phyloP scores from a whole-genome alignment of 2,329 filamentous ascomycete genomes.

The Chaetomium strumarium region DNA sequence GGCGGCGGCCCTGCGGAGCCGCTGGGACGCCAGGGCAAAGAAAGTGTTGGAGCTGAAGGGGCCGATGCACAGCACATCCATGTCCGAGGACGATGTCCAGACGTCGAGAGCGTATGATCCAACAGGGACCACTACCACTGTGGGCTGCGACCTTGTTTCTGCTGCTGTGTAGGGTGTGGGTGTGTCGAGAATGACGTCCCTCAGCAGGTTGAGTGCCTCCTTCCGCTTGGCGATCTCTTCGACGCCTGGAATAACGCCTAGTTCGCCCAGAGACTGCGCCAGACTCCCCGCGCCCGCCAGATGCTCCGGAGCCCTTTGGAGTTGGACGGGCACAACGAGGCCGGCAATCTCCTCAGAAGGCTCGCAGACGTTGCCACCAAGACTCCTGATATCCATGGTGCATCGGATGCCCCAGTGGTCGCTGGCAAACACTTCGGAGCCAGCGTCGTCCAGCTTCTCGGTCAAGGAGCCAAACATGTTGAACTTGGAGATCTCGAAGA shows the following conservation, averaged over 20 bases:
- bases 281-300: conserved; percentile 34
- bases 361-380: conserved; percentile 3
- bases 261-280: conserved; percentile 32
- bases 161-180: background rate
- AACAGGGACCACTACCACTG: conserved; percentile 53
- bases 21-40: conserved; percentile 51
- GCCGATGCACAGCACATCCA: conserved; percentile 62
- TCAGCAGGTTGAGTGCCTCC: conserved; percentile 41
- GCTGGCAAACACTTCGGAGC: conserved; percentile 35
- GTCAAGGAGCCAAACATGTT: conserved; percentile 51
- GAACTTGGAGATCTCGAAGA: conserved; percentile 40
- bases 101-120: conserved; percentile 60
- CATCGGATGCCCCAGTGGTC: conserved; percentile 56
- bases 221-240: conserved; percentile 38
- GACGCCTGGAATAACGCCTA: conserved; percentile 41
- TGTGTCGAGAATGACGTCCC: conserved; percentile 35
- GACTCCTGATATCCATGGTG: conserved; percentile 29
- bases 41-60: conserved; percentile 56
- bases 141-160: conserved; percentile 11
- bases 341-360: conserved; percentile 21
- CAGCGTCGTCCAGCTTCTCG: conserved; percentile 15
- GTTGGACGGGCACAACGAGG: conserved; percentile 31
- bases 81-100: conserved; percentile 55
- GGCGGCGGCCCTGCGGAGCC: conserved; percentile 42
- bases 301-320: conserved; percentile 26